A percentile compares a stretch with the other conserved stretches of the same genome.
Conservation (phyloP, 345 rosid genomes). For the Hevea brasiliensis region DNA sequence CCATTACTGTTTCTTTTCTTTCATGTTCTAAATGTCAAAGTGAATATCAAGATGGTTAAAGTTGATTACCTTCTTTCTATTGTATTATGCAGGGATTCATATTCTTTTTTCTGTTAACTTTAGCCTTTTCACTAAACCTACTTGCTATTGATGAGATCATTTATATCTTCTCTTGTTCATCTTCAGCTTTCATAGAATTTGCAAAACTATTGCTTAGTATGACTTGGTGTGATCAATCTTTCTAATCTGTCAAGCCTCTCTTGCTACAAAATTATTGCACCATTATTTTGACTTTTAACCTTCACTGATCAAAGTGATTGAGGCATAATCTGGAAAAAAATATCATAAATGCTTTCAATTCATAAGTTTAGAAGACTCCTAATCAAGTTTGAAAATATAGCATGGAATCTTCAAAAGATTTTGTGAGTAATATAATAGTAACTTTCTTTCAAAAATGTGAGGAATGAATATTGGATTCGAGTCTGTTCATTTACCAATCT, state of each 20-base stretch:
- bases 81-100: neutral
- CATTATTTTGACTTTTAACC: neutral
- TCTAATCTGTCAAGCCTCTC: neutral
- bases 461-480: no score
- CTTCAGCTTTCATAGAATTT: neutral
- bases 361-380: neutral
- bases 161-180: neutral
- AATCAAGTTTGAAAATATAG: neutral
- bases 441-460: no score
- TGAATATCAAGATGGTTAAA: conserved; percentile 1
- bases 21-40: neutral
- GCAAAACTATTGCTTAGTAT: neutral
- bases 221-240: neutral
- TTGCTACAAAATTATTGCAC: no score
- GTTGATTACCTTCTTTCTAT: neutral
- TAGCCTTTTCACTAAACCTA: neutral
- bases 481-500: no score
- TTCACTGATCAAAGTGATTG: neutral
- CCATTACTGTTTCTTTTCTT: neutral
- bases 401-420: neutral
- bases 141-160: neutral
- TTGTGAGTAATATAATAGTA: no score
- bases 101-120: neutral
- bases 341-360: neutral
- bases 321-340: no score